These are phyloP conservation scores for Fusarium haematococcum DNA, from an alignment of 2,329 filamentous ascomycete genomes.

Conservation along the genomic window DNA sequence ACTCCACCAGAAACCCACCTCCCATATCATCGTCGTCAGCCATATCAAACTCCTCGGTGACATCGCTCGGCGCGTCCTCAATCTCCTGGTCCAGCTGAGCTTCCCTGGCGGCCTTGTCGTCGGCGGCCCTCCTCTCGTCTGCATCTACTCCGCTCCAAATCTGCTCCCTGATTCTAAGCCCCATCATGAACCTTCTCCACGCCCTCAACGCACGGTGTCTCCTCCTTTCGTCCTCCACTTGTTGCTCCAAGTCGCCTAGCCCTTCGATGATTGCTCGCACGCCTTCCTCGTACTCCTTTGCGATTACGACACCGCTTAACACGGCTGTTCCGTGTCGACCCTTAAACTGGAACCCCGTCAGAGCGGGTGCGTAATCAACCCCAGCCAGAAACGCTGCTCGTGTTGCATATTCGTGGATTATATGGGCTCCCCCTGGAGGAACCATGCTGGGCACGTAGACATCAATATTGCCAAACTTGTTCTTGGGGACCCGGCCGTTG, in stretches of 20 bases:
- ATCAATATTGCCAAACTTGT: conserved; percentile 94
- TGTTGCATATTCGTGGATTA: conserved; percentile 70
- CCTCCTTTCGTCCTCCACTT: conserved; percentile 75
- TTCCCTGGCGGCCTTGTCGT: conserved; percentile 52
- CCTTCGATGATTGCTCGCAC: conserved; percentile 76
- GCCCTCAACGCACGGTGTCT: conserved; percentile 80
- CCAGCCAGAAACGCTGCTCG: conserved; percentile 80
- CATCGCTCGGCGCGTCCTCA: conserved; percentile 54
- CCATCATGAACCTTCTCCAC: conserved; percentile 76
- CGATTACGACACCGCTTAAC: conserved; percentile 81
- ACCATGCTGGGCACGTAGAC: conserved; percentile 94
- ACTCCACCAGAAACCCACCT: conserved; percentile 59
- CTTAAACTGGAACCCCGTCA: conserved; percentile 90
- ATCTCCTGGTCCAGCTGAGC: conserved; percentile 51
- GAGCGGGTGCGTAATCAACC: conserved; percentile 88
- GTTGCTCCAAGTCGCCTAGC: conserved; percentile 73
- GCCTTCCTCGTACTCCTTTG: conserved; percentile 77
- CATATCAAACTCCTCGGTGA: conserved; percentile 58
- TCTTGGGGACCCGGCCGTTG: conserved; percentile 83
- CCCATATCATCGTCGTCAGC: conserved; percentile 58
- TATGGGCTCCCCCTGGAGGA: conserved; percentile 81
- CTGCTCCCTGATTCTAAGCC: conserved; percentile 79
- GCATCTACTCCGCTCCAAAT: conserved; percentile 71
- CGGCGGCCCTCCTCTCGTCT: conserved; percentile 57
- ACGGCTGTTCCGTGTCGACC: conserved; percentile 89